These are phyloP conservation scores for Cyclotella sp. DNA, from an alignment of 108 stramenopile genomes.

Conservation along the genomic window DNA sequence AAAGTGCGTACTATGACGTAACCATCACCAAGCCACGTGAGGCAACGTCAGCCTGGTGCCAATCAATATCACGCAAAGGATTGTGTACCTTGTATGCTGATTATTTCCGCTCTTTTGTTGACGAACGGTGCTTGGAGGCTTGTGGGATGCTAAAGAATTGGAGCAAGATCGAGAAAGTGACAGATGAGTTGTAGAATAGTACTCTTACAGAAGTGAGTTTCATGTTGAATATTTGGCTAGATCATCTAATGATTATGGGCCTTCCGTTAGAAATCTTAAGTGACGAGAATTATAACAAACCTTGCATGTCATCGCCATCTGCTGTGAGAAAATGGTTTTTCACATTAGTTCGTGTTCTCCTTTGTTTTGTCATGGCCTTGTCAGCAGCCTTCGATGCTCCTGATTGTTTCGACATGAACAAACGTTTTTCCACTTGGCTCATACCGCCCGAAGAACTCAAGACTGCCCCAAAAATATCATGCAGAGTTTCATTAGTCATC, in stretches of 20 bases:
- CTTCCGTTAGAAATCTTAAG: background rate
- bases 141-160: constrained; percentile 86
- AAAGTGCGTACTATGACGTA: constrained; percentile 86
- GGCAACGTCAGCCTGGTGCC: constrained; percentile 82
- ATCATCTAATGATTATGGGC: background rate
- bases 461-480: constrained; percentile 75
- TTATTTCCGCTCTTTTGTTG: constrained; percentile 79
- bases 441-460: constrained; percentile 44
- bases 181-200: constrained; percentile 38
- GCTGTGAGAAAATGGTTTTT: constrained; percentile 84
- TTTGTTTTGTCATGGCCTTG: constrained; percentile 64
- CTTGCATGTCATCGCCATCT: constrained; percentile 70
- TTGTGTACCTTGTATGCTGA: constrained; percentile 82
- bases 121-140: constrained; percentile 78
- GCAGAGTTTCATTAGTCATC: constrained; percentile 78
- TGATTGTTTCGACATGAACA: constrained; percentile 73
- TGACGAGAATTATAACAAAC: background rate
- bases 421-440: constrained; percentile 82
- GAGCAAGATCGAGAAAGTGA: constrained; percentile 39
- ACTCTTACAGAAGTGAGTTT: background rate
- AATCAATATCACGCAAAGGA: constrained; percentile 82
- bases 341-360: constrained; percentile 72
- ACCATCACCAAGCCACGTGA: constrained; percentile 87
- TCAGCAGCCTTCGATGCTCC: constrained; percentile 78
- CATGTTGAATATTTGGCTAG: background rate